Percentiles rank a stretch among this genome's conserved stretches.
phyloP scores from a whole-genome alignment of 2,329 filamentous ascomycete species.

The Colletotrichum echinochloae region DNA sequence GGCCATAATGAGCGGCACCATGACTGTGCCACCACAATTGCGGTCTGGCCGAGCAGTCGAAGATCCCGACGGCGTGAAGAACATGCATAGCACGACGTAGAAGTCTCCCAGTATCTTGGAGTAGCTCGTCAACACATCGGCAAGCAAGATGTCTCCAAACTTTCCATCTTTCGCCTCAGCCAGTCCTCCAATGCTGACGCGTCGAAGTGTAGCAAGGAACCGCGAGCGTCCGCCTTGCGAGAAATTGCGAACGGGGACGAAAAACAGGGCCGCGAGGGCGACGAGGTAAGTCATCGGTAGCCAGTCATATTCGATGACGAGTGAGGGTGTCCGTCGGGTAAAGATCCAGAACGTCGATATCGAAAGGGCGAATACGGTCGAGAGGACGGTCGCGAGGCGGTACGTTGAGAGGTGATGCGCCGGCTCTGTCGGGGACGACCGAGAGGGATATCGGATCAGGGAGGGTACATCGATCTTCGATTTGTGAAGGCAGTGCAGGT shows the following conservation, averaged over 20 bases:
- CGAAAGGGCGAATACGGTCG: slow-evolving; percentile 76
- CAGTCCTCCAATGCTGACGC: slow-evolving; percentile 86
- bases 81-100: slow-evolving; percentile 93
- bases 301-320: slow-evolving; percentile 84
- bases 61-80: slow-evolving; percentile 76
- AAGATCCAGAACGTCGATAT: slow-evolving; percentile 86
- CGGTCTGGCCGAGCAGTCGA: slow-evolving; percentile 86
- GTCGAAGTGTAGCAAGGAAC: slow-evolving; percentile 79
- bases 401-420: slow-evolving; percentile 87
- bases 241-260: slow-evolving; percentile 76
- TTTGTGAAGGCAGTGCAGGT: slow-evolving; percentile 86
- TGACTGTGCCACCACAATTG: slow-evolving; percentile 79
- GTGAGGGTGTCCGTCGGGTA: slow-evolving; percentile 75
- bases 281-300: slow-evolving; percentile 87
- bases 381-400: slow-evolving; percentile 83
- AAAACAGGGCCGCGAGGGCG: slow-evolving; percentile 76
- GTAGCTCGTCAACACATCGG: slow-evolving; percentile 95
- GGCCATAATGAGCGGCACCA: slow-evolving; percentile 87
- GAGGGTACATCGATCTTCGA: slow-evolving; percentile 88
- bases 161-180: slow-evolving; percentile 90
- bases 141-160: slow-evolving; percentile 92
- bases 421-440: slow-evolving; percentile 75
- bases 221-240: slow-evolving; percentile 79
- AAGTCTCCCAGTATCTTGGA: slow-evolving; percentile 91
- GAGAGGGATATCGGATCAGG: slow-evolving; percentile 86